Base-by-base conservation (phyloP, 2,329 filamentous ascomycete genomes). In the Cladobotryum protrusum region DNA sequence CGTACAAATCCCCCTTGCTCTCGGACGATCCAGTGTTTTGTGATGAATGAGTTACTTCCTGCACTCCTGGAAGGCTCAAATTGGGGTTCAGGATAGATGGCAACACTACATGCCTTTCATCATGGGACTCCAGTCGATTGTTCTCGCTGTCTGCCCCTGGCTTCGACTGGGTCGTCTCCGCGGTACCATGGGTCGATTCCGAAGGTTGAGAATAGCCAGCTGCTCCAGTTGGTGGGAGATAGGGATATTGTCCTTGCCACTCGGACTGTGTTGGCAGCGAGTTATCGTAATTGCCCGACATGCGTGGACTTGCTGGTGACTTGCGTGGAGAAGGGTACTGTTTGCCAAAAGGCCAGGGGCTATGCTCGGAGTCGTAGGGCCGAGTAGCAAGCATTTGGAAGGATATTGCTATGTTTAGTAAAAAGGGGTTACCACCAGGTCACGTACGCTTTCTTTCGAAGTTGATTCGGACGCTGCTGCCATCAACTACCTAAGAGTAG, bases 61-160 rank as follows among this genome's bases (percentile, higher is more conserved):
- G 68, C 17, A 73, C 57, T 34, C 70, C 71, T 36, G 74, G 60
- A 11, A 70, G 68, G 53, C 74, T 71, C 9, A 70, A 55, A 49
- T 62, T 57, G 33, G 65, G 67, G 33, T 64, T 67, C 42, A 69
- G 68, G 51, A 55, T 61, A 34, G 70, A 57, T 11, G 68, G 63
- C 4, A 71, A 67, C 47, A 51, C 60, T 33, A 60, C 47, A 57
- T 65, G 59, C 78, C 85, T 76, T 59, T 85, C 81, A 6, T 84
- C 81, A 53, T 86, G 87, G 56, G 89, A 73, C 29, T 82, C 81
- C 43, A 89, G 74, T 29, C 77, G 72, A 61, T 64, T 67, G 44
- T 61, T 65, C 34, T 66, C 61, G 43, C 61, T 63, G 51, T 63
- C 65, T 52, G 65, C 62, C 34, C 66, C 66, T 40, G 69, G 68